Percentiles rank a stretch among this genome's conserved stretches.
Conservation (phyloP, 2,329 filamentous ascomycete genomes). For the Stagonosporopsis cucurbitacearum region DNA sequence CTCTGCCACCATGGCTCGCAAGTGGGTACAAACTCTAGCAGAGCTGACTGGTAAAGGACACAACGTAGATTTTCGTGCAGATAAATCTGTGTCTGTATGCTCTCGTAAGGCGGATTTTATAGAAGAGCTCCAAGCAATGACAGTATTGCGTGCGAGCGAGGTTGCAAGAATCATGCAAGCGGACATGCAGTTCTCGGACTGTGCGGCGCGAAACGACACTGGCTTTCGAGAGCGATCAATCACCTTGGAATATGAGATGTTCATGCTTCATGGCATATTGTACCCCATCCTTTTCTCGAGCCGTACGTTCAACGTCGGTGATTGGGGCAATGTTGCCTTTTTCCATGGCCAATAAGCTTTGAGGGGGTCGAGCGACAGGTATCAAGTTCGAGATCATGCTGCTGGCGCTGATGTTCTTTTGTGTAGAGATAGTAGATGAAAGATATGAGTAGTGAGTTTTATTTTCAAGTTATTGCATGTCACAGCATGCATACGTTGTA, state of each 20-base stretch:
- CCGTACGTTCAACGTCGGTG: neutral
- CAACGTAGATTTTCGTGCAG: neutral
- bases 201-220: neutral
- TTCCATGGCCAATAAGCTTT: neutral
- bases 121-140: neutral
- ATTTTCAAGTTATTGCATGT: too few species aligned
- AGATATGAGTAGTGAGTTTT: too few species aligned
- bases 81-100: neutral
- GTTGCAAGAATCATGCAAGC: neutral
- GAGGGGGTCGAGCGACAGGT: neutral
- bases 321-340: neutral
- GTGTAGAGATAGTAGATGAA: too few species aligned
- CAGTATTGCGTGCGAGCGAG: neutral
- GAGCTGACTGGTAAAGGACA: neutral
- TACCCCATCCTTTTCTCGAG: neutral
- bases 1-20: neutral
- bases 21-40: neutral
- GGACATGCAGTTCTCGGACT: neutral
- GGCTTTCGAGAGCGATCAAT: neutral
- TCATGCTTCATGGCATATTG: neutral
- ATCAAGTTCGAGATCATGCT: too few species aligned
- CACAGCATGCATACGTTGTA: neutral
- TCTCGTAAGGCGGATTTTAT: neutral
- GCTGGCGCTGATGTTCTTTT: too few species aligned
- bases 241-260: neutral